Percentiles rank a stretch among this genome's conserved stretches.
These are phyloP conservation scores for Leptographium lundbergii DNA, from an alignment of 2,329 filamentous ascomycete genomes.

Conservation along the genomic window DNA sequence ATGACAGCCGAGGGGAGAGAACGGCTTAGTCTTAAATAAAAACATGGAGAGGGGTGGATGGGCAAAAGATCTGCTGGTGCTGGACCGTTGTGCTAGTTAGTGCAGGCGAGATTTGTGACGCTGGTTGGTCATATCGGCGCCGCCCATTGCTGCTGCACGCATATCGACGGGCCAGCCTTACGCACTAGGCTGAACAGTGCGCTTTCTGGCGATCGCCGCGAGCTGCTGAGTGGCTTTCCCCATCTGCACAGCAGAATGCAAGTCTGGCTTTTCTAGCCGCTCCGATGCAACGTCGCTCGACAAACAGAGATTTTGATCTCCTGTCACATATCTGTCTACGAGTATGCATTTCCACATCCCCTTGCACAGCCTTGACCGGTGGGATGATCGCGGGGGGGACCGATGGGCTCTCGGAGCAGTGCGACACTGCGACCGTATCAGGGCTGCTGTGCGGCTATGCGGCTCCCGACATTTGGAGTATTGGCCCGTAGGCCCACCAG, in stretches of 20 bases:
- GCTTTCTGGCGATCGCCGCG: constrained; percentile 4
- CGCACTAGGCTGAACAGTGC: background rate
- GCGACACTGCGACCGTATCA: background rate
- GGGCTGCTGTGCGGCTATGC: background rate
- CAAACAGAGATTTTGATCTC: no score
- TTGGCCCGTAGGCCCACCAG: no score
- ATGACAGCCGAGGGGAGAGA: no score
- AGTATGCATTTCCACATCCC: no score
- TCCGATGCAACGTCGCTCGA: no score
- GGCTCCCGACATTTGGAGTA: background rate
- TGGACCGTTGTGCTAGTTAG: background rate
- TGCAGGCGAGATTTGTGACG: background rate
- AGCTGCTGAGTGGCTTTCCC: background rate
- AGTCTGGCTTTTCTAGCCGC: no score
- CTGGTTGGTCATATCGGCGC: background rate
- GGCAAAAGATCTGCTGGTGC: no score
- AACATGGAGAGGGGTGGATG: no score
- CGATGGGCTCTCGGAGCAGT: background rate
- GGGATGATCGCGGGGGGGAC: background rate
- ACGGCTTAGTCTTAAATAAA: background rate
- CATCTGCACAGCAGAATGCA: background rate
- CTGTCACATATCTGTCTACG: no score
- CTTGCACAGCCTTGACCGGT: background rate
- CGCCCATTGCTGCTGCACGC: no score
- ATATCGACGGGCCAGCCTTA: background rate